Conservation (phyloP, 305 asterid genomes). For the Stenogyne calaminthoides region DNA sequence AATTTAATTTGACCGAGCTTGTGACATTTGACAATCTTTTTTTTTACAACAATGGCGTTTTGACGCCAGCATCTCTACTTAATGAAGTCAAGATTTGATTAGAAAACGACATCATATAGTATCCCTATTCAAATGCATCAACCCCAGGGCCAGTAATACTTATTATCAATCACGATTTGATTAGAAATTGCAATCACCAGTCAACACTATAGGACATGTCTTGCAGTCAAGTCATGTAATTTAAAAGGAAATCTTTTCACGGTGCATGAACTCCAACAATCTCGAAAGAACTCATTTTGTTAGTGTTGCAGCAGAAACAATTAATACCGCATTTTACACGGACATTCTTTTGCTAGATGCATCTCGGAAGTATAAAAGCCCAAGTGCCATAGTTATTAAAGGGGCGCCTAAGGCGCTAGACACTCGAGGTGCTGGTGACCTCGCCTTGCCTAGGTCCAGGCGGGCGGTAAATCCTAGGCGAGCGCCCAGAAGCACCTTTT, state of each 20-base stretch:
- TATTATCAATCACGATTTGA: not conserved
- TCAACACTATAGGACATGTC: not conserved
- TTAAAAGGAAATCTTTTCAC: not conserved
- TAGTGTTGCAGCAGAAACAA: not conserved
- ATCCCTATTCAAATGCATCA: not conserved
- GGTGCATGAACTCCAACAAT: not conserved
- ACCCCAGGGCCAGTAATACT: not conserved
- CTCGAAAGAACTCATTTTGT: slow-evolving; percentile 2
- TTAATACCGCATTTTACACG: not conserved
- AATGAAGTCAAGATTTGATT: not conserved
- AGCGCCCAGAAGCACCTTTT: no score
- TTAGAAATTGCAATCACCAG: no score
- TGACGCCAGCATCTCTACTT: not conserved
- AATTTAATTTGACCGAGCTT: not conserved
- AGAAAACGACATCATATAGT: no score
- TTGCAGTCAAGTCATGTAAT: not conserved
- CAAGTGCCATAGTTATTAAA: slow-evolving; percentile 14
- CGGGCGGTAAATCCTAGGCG: no score
- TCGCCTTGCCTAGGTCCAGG: no score
- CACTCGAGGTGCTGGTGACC: no score
- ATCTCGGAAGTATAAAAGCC: slow-evolving; percentile 1
- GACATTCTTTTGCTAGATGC: slow-evolving; percentile 8
- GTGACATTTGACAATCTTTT: not conserved
- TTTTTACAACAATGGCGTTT: not conserved
- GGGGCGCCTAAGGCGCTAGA: no score